Base-by-base conservation (phyloP, 495 filamentous ascomycete genomes). In the Neurospora pannonica region DNA sequence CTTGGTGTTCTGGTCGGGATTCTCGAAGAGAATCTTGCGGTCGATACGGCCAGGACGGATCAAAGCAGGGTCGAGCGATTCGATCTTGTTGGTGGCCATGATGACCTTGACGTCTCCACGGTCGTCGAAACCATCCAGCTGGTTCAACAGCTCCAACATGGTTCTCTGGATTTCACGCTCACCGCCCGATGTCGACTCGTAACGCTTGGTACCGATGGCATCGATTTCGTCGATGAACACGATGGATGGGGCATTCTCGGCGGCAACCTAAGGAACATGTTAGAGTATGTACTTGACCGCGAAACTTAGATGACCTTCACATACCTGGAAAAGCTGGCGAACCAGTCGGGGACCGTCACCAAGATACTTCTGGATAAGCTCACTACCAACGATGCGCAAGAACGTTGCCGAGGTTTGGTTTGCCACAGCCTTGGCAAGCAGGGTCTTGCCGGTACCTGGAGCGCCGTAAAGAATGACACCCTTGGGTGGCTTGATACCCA, bases 191-290 rank as follows among this genome's bases (percentile, higher is more conserved):
- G 93, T 96, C 21, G 94, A 97, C 28, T 99, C 96, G 83, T 99
- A 99, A 77, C 96, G 94, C 85, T 99, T 99, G 13, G 96, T 98
- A 77, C 96, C 96, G 74, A 99, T 99, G 46, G 96, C 96, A 83
- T 99, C 96, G 78, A 99, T 99, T 82, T 99, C 96, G 81, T 99
- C 96, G 79, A 99, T 99, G 83, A 99, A 99, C 17, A 99, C 95
- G 78, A 99, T 99, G 7, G 95, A 95, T 10, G 96, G 96, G 0
- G 97, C 91, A 74, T 99, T 95, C 78, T 99, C 96, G 19, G 95
- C 95, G 36, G 96, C 96, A 43, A 97, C 94, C 88, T 89, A 67
- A 19, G 70, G 11, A 3, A 37, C 24, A 37, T 60, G 73, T 86
- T 73, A 83, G 78, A 24, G 72, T 13, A 24, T 2, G 70, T 34